Evolutionary conservation across 306 rosid species (phyloP), one percentile per base, ranked within the genome.

Genomic region (Gynostemma pentaphyllum): DNA sequence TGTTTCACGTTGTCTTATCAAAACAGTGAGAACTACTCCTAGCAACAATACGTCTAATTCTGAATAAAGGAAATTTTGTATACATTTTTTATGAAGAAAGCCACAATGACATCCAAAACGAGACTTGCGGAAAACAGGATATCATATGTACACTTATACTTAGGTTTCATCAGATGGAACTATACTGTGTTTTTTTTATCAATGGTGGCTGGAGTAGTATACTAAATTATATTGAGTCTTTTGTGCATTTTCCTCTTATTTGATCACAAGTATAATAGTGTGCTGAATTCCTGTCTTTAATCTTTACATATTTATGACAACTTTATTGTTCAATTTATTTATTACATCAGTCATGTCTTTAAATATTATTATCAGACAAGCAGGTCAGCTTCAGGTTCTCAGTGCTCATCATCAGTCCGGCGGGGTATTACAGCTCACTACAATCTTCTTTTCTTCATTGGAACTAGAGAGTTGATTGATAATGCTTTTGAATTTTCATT

Each of bases 331-430:
- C 5, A 21, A 39, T 60, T 59, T 59, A 56, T 28, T 64, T 32
- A n/a, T 46, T 64, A 11, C 63, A 66, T 44, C 65, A 9, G 28
- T 70, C 44, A 73, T 30, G 56, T 64, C 60, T 57, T 18, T 16
- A 63, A 13, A 74, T 66, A 40, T 49, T 28, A 16, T 27, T 42
- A 18, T 76, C 81, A 92, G 98, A 68, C 83, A 81, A 80, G 68
- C 74, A 22, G 96, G 98, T 62, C 79, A 86, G 74, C 95, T 88
- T 71, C 75, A 86, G 82, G 80, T 65, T 81, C 86, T 88, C 67
- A 88, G 98, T 63, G 95, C 96, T 41, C 98, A 92, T 54, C 98
- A 86, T 82, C 98, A 88, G 66, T 92, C 96, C 52, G 96, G 98
- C 79, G 96, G 98, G 96, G 96, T 92, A 86, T 68, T 63, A 32